Base-by-base conservation (phyloP, 2,329 filamentous ascomycete genomes). In the Alternaria incomplexa region DNA sequence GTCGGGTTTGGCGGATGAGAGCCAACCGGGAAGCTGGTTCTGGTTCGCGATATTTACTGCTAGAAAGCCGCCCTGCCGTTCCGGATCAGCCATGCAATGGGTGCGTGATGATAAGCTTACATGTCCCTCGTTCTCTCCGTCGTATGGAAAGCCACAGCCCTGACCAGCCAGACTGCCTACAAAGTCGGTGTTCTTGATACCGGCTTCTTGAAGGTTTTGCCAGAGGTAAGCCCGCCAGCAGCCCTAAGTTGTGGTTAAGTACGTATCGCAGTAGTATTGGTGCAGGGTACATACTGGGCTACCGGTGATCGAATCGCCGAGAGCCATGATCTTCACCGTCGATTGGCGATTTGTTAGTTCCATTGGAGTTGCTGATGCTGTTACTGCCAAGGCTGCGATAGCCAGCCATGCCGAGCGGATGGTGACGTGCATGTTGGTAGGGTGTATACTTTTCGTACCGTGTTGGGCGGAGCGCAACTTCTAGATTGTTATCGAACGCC, bases 61-160 rank as follows among this genome's bases (percentile, higher is more conserved):
- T 13, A 56, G 55, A 36, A 48, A 66, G 8, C 64, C 64, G n/a
- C 54, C 64, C 64, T 66, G 23, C 5, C 3, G 17, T 10, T 36
- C 11, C 11, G 5, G 11, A 6, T 32, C 13, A 32, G 28, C 17
- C 4, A 3, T 51, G 28, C 8, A 11, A 23, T 23, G 8, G 8
- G 8, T 1, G 10, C 10, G 8, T 6, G 22, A 6, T 23, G 3
- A 20, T 12, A 23, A n/a, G 12, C 56, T 47, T 55, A 80, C 74
- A 65, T 82, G 80, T 23, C 80, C 81, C 56, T 83, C 81, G 56
- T 82, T 81, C 20, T 80, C 77, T 43, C 78, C 78, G 52, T 83
- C 81, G 63, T 82, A 82, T 12, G 71, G 62, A 59, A 82, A 78
- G 50, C 79, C 80, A 64, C 80, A 83, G n/a, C 76, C 77, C 48